These are phyloP conservation scores for Phialemoniopsis sp. DNA, from an alignment of 2,329 filamentous ascomycete species.

Conservation along the genomic window DNA sequence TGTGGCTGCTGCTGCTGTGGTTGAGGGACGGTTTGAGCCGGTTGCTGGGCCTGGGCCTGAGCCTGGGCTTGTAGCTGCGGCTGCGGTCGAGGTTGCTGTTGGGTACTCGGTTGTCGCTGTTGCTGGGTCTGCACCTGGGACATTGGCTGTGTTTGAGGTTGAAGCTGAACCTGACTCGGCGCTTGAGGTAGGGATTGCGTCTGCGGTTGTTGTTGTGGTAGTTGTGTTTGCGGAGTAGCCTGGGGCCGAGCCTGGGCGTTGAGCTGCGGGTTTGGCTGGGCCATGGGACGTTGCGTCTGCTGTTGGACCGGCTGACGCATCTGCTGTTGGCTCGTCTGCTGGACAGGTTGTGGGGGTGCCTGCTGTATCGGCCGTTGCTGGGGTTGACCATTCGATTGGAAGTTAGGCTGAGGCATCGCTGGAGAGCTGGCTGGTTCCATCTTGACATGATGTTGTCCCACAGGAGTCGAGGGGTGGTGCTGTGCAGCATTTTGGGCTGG, in stretches of 20 bases:
- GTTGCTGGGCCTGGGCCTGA: background rate
- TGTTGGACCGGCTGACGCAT: conserved; percentile 2
- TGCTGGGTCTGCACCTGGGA: conserved; percentile 6
- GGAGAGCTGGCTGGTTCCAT: background rate
- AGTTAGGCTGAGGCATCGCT: background rate
- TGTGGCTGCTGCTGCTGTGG: conserved; percentile 3
- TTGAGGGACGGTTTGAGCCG: background rate
- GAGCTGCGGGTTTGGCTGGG: too few relatives aligned
- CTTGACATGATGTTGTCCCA: background rate
- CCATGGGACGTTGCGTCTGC: too few relatives aligned
- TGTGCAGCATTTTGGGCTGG: background rate
- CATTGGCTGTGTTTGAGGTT: too few relatives aligned
- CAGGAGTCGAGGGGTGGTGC: too few relatives aligned
- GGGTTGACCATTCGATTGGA: background rate
- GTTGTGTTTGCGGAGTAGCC: conserved; percentile 1
- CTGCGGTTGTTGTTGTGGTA: conserved; percentile 7
- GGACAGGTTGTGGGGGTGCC: background rate
- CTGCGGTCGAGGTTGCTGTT: background rate
- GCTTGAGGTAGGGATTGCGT: conserved; percentile 7
- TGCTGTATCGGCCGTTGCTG: background rate
- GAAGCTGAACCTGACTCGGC: too few relatives aligned
- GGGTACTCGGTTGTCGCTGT: conserved; percentile 1
- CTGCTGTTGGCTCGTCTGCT: conserved; percentile 1
- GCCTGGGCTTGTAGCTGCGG: background rate
- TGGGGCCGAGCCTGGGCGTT: background rate